phyloP scores from a whole-genome alignment of 176 grass and related monocot genomes.

The Oryza glumipatula region DNA sequence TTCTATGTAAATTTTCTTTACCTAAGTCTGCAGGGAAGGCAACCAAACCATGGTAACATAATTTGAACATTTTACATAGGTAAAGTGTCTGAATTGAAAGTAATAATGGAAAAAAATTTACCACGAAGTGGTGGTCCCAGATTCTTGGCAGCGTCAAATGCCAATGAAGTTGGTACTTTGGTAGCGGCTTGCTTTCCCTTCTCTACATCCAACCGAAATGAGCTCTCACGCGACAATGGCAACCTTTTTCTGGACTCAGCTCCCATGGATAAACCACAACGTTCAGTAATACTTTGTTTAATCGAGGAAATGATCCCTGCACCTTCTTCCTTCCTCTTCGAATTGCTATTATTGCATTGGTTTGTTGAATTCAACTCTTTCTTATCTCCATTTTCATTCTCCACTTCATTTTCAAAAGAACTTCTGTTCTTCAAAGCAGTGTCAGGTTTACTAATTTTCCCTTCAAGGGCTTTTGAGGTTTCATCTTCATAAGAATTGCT shows the following conservation, averaged over 20 bases:
- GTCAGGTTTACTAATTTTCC: conserved; percentile 32
- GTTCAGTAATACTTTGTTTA: conserved; percentile 37
- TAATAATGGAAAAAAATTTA: conserved; percentile 50
- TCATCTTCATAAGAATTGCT: conserved; percentile 13
- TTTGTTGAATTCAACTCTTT: conserved; percentile 42
- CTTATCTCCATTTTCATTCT: conserved; percentile 46
- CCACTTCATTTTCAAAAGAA: conserved; percentile 48
- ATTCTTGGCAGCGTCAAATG: conserved; percentile 45
- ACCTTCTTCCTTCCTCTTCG: conserved; percentile 48
- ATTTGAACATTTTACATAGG: conserved; percentile 12
- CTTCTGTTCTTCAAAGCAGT: conserved; percentile 30
- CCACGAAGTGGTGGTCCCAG: conserved; percentile 49
- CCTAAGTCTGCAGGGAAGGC: conserved; percentile 1
- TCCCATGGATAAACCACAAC: conserved; percentile 25
- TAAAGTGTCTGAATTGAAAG: conserved; percentile 27
- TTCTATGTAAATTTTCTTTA: conserved; percentile 10
- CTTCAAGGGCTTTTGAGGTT: conserved; percentile 38
- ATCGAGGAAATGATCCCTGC: conserved; percentile 19
- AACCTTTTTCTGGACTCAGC: conserved; percentile 48
- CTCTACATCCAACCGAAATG: conserved; percentile 41
- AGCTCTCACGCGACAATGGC: conserved; percentile 35
- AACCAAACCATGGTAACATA: conserved; percentile 22
- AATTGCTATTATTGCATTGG: conserved; percentile 31
- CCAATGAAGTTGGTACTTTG: conserved; percentile 33
- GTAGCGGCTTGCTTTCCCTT: conserved; percentile 57